Evolutionary conservation across 2,329 filamentous ascomycete species (phyloP), one percentile per base, ranked within the genome.

Genomic region (Phyllosticta paracitricarpa): DNA sequence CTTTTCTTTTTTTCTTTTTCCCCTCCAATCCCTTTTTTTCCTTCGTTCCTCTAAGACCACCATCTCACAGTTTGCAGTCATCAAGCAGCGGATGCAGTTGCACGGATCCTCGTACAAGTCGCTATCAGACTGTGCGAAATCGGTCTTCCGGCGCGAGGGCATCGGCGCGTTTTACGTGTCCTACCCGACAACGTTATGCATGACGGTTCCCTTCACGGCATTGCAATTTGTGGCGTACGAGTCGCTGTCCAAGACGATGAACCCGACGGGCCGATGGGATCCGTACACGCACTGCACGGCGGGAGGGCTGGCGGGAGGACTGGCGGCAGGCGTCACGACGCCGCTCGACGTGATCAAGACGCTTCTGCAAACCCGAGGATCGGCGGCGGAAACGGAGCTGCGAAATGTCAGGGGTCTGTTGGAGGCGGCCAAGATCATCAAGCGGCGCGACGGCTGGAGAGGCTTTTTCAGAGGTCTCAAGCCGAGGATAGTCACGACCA

Each of bases 31-130:
- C 19, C 19, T 22, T 22, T 22, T 22, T 22, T 22, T 22, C 19
- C 19, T 22, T 22, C 19, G 19, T 22, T 22, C 19, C 19, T 22
- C 2, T 22, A 22, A 6, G 48, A 22, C 17, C 28, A 8, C 28
- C 17, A 48, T 48, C 69, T 71, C 35, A 73, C 54, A 52, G 33
- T 28, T 54, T 22, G 30, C 70, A 97, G 94, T 99, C 64, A 96
- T 99, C 80, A 99, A 99, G 78, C 94, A 99, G 76, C 89, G 94
- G 69, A 99, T 99, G 94, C 94, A 99, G 76, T 89, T 99, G 63
- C 90, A 96, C 73, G 89, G 94, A 70, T 97, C 93, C n/a, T 86
- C 86, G 66, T 96, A 97, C 78, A 88, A 87, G 69, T 91, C 89
- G 24, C 87, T 97, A 77, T 73, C 82, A 61, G 88, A 97, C 72